These are phyloP conservation scores for Leishmania guyanensis DNA, from an alignment of 208 protist species.

Conservation along the genomic window DNA sequence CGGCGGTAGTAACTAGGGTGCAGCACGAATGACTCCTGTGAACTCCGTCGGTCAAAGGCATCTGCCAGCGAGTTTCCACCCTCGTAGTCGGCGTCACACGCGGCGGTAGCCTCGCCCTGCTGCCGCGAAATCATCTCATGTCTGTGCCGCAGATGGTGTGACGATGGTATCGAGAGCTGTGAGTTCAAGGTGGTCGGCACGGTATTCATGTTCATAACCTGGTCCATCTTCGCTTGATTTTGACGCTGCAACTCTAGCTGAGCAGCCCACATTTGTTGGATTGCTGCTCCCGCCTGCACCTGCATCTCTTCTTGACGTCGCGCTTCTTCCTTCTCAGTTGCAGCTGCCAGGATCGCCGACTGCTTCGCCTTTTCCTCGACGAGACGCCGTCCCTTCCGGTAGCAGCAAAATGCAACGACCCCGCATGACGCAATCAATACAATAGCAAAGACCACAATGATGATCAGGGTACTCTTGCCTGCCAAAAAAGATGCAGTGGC, in stretches of 20 bases:
- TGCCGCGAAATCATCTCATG: not conserved
- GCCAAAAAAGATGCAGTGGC: not conserved
- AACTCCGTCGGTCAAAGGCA: not conserved
- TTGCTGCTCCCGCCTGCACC: not conserved
- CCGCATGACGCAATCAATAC: not conserved
- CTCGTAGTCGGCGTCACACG: not conserved
- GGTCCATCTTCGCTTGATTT: not conserved
- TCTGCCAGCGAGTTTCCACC: not conserved
- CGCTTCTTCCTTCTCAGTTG: not conserved
- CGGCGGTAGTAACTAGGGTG: not conserved
- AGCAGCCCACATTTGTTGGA: not conserved
- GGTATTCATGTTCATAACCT: constrained; percentile 1
- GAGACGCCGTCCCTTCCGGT: not conserved
- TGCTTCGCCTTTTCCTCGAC: not conserved
- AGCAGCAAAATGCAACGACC: constrained; percentile 20
- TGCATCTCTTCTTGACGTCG: not conserved
- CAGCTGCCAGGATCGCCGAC: not conserved
- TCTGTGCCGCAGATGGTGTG: not conserved
- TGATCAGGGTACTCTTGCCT: constrained; percentile 1
- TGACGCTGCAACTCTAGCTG: constrained; percentile 18
- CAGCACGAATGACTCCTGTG: constrained; percentile 2
- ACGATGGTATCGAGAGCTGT: not conserved
- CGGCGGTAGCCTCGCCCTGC: not conserved
- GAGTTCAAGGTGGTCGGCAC: constrained; percentile 1
- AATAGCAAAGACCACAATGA: constrained; percentile 1